A percentile compares a stretch with the other conserved stretches of the same genome.
Conservation (phyloP, 1,284 basidiomycete species). For the Ceratobasidium papillatum region DNA sequence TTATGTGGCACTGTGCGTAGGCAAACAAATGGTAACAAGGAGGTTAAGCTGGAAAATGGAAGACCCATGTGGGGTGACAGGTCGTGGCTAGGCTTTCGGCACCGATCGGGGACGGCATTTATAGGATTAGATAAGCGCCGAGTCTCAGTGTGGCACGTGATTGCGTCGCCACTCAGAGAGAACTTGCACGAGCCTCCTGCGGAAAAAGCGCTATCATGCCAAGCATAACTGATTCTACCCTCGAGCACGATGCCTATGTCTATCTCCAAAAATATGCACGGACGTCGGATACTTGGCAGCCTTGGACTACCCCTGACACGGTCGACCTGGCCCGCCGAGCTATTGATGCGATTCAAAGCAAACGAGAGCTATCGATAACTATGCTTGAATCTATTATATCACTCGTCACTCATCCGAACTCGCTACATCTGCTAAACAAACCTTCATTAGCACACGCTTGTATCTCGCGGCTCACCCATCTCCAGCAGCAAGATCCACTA, state of each 20-base stretch:
- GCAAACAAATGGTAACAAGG: no score
- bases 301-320: background rate
- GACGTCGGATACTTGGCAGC: background rate
- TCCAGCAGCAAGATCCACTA: background rate
- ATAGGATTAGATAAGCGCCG: no score
- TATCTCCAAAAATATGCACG: constrained; percentile 2
- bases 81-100: no score
- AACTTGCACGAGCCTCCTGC: no score
- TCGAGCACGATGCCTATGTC: background rate
- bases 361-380: background rate
- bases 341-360: background rate
- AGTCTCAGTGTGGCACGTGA: no score
- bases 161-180: no score
- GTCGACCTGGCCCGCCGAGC: background rate
- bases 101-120: no score
- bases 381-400: background rate
- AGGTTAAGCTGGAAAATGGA: no score
- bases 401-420: background rate
- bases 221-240: no score
- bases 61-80: no score
- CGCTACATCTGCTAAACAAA: background rate
- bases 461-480: background rate
- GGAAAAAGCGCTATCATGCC: no score
- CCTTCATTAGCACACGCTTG: background rate
- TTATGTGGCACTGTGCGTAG: no score